A percentile compares a stretch with the other conserved stretches of the same genome.
These are phyloP conservation scores for Pichia cactophila DNA, from an alignment of 1,139 yeast genomes.

Conservation along the genomic window DNA sequence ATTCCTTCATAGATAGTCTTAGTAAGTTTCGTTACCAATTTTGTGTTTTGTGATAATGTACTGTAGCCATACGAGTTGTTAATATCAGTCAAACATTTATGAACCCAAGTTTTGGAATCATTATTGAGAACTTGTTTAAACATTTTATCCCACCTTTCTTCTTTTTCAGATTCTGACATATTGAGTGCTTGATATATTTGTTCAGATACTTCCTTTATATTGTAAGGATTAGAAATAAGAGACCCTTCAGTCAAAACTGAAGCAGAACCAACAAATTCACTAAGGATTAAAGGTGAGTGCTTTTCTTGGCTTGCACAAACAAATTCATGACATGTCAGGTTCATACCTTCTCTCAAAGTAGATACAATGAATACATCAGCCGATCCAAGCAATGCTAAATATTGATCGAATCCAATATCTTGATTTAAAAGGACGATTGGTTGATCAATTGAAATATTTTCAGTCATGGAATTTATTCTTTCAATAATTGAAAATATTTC, in stretches of 20 bases:
- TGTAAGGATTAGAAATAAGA: slow-evolving; percentile 87
- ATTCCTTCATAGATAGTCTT: slow-evolving; percentile 32
- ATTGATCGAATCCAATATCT: slow-evolving; percentile 84
- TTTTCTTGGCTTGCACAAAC: slow-evolving; percentile 65
- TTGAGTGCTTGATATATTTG: slow-evolving; percentile 55
- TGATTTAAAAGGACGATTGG: slow-evolving; percentile 86
- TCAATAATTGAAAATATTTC: slow-evolving; percentile 75
- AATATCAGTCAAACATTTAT: slow-evolving; percentile 48
- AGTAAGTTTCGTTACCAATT: slow-evolving; percentile 30
- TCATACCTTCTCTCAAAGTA: slow-evolving; percentile 94
- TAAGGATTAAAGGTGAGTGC: slow-evolving; percentile 75
- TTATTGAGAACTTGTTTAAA: slow-evolving; percentile 51
- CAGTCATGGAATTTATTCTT: slow-evolving; percentile 70
- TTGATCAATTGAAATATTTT: slow-evolving; percentile 63
- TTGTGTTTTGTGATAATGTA: slow-evolving; percentile 20
- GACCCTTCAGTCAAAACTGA: slow-evolving; percentile 68
- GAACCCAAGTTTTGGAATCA: slow-evolving; percentile 74
- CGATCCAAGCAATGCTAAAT: slow-evolving; percentile 75
- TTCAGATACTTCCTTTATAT: slow-evolving; percentile 55
- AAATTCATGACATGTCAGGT: slow-evolving; percentile 91
- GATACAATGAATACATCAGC: slow-evolving; percentile 86
- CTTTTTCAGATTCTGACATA: slow-evolving; percentile 54
- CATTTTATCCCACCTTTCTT: slow-evolving; percentile 54
- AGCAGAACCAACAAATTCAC: slow-evolving; percentile 95
- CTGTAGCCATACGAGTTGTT: slow-evolving; percentile 54